Base-by-base conservation (phyloP, 2,329 filamentous ascomycete species). In the Beauveria pseudobassiana region DNA sequence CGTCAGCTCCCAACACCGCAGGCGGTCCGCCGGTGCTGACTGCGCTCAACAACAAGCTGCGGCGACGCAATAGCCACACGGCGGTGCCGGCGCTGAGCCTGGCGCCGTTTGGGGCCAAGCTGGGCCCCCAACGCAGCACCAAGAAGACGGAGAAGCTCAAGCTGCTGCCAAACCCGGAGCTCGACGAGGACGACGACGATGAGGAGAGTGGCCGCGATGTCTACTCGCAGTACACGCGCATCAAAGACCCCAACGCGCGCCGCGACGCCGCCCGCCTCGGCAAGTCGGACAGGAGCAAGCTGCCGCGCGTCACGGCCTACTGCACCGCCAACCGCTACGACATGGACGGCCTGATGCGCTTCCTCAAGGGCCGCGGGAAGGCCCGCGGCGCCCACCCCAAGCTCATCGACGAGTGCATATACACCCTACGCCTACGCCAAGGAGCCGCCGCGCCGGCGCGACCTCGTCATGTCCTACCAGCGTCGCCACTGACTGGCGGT, bases 91-190 rank as follows among this genome's bases (percentile, higher is more conserved):
- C 75, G 42, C 67, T 74, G 43, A 67, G 71, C 28, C 68, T 75
- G 42, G 71, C 75, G 8, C 69, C 75, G 14, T 67, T 70, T 30
- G 74, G 70, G 2, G 75, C 83, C 58, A 97, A 98, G 76, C 91
- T 97, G 63, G 95, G 95, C 2, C 93, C 95, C 0, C 95, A 99
- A 73, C 82, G 95, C 74, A 98, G 92, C 62, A 96, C 93, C 26
- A 96, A 96, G 75, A 97, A 90, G 66, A 91, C 91, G 1, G 92
- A 98, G 78, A 99, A 99, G 78, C 82, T 99, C 64, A 99, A 99
- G 77, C 83, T 99, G n/a, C 79, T 99, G 18, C 95, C 95, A 1
- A 95, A 95, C 70, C 92, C 93, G 0, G 90, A 96, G 63, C 82
- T 91, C 50, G 90, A 84, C 42, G 89, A 90, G 28, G 90, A 93